These are phyloP conservation scores for Botrytis elliptica DNA, from an alignment of 2,329 filamentous ascomycete genomes.

Conservation along the genomic window DNA sequence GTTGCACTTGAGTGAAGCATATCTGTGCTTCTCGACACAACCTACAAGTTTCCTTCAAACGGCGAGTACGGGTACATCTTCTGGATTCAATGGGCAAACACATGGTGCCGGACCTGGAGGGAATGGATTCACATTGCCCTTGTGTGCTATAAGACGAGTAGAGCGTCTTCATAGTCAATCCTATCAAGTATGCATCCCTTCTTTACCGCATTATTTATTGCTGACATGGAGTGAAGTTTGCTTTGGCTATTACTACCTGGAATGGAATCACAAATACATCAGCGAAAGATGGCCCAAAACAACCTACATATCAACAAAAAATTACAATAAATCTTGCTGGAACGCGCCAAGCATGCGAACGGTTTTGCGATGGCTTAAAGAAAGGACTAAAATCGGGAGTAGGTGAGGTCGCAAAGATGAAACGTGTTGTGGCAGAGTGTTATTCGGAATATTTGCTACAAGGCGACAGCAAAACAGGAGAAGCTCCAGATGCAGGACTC, in stretches of 20 bases:
- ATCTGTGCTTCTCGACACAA: constrained; percentile 94
- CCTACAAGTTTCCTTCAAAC: constrained; percentile 81
- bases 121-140: constrained; percentile 91
- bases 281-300: constrained; percentile 46
- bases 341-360: constrained; percentile 83
- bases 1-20: constrained; percentile 90
- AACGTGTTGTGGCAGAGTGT: constrained; percentile 76
- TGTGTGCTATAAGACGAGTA: constrained; percentile 87
- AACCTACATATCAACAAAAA: constrained; percentile 64
- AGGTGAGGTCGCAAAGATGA: constrained; percentile 81
- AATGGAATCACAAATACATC: constrained; percentile 64
- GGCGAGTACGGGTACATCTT: constrained; percentile 76
- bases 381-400: constrained; percentile 83
- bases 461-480: constrained; percentile 58
- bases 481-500: constrained; percentile 85
- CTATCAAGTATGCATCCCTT: constrained; percentile 57
- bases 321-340: constrained; percentile 90
- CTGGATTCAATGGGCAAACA: constrained; percentile 86
- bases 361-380: constrained; percentile 95
- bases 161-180: constrained; percentile 91
- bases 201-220: constrained; percentile 11
- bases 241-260: constrained; percentile 92
- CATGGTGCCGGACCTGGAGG: constrained; percentile 89
- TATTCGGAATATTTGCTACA: constrained; percentile 84
- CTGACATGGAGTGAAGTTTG: constrained; percentile 58